Percentiles rank a stretch among this genome's conserved stretches.
Conservation (phyloP, 345 rosid species). For the Linum trigynum region DNA sequence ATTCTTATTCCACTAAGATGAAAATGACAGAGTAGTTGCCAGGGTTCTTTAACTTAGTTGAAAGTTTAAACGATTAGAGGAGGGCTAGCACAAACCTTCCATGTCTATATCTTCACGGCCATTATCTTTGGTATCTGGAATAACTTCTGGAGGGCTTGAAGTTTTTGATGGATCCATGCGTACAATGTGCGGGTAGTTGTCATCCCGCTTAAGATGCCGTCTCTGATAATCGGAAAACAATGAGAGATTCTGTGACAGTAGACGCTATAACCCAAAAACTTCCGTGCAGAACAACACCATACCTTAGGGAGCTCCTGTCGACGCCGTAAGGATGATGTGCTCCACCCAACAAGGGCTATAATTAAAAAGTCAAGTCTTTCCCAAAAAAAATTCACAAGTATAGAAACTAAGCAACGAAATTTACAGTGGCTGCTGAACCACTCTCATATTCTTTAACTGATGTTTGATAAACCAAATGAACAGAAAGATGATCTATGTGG, state of each 20-base stretch:
- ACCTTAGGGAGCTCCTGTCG: constrained; percentile 70
- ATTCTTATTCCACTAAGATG: no score
- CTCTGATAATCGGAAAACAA: constrained; percentile 29
- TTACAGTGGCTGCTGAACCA: not conserved
- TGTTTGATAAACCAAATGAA: no score
- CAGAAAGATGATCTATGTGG: no score
- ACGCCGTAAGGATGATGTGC: constrained; percentile 73
- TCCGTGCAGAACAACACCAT: not conserved
- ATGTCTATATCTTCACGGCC: constrained; percentile 26
- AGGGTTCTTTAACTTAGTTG: no score
- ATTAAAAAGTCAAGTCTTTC: constrained; percentile 40
- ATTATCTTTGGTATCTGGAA: constrained; percentile 17
- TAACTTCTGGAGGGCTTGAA: constrained; percentile 24
- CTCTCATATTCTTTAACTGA: not conserved
- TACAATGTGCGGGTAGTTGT: constrained; percentile 57
- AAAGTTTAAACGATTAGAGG: no score
- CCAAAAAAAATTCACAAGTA: not conserved
- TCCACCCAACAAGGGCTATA: constrained; percentile 81
- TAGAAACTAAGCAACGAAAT: not conserved
- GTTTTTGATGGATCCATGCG: constrained; percentile 29
- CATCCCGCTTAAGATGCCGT: constrained; percentile 28
- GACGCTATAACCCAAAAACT: constrained; percentile 7
- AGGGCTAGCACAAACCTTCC: constrained; percentile 47
- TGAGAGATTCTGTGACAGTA: constrained; percentile 6
- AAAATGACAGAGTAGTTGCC: no score